Evolutionary conservation across 2,329 filamentous ascomycete genomes (phyloP), one percentile per base, ranked within the genome.

Genomic region (Leptodontidium sp.): DNA sequence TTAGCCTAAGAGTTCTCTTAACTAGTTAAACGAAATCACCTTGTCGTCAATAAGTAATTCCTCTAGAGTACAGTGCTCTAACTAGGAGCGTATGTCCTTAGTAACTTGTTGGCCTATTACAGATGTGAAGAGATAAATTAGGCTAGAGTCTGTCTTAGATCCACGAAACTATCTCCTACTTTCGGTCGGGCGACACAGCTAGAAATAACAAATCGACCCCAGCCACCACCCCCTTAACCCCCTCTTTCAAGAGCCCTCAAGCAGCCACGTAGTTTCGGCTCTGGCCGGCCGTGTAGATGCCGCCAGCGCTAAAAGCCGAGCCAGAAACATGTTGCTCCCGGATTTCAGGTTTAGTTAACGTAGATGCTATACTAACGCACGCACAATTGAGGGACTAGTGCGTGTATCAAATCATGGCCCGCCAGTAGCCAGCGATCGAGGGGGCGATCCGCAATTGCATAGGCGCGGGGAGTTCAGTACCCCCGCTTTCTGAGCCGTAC

Each of bases 1-100:
- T 55, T 55, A 55, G n/a, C 24, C 24, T 55, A n/a, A n/a, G 24
- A n/a, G 24, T n/a, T 55, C 24, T 55, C 11, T n/a, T n/a, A 55
- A 55, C 11, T 24, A 9, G 3, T 35, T 50, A n/a, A 55, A 35
- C 52, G 24, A 55, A 55, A 55, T 35, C 24, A 55, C 52, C 24
- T 55, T 55, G 11, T 55, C 11, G 11, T 55, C 17, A 55, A 35
- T 29, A 55, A 55, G 52, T 8, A 55, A 35, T 55, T 55, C 15
- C 15, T 55, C 11, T n/a, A 55, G 21, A 55, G 6, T 55, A 35
- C 24, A 55, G 14, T 55, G 15, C 24, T 55, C 11, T n/a, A 29
- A 55, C 52, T 24, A 11, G 14, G 24, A 45, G 24, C 11, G 26
- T 32, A n/a, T 55, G n/a, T 55, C n/a, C 15, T n/a, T 45, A 5